phyloP scores from a whole-genome alignment of 2,329 filamentous ascomycete genomes.

The Aspergillus tamarii region DNA sequence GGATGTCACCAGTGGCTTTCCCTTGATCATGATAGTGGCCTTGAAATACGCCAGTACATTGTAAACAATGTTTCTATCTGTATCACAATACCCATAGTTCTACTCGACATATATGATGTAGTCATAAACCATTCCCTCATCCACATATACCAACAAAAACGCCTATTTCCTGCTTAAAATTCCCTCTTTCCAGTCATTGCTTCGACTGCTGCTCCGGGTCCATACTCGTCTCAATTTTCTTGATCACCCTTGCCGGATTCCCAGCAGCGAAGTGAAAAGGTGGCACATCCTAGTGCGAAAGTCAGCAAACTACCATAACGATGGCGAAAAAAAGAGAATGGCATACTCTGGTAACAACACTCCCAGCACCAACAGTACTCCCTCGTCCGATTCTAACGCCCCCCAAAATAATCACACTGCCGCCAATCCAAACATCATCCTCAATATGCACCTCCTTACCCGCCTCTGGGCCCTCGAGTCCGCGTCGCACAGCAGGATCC shows the following conservation, averaged over 20 bases:
- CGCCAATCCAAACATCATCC: constrained; percentile 54
- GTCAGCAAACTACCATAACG: background rate
- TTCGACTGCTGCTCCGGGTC: constrained; percentile 18
- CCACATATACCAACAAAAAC: background rate
- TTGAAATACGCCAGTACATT: background rate
- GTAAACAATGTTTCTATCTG: background rate
- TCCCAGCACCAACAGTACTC: constrained; percentile 44
- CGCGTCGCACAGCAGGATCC: constrained; percentile 50
- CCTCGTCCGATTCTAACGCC: constrained; percentile 48
- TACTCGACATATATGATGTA: background rate
- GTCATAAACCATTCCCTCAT: background rate
- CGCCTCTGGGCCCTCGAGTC: constrained; percentile 52
- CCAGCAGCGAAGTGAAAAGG: constrained; percentile 33
- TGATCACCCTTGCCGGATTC: constrained; percentile 29
- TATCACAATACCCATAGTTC: background rate
- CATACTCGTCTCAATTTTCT: constrained; percentile 31
- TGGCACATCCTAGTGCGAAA: constrained; percentile 24
- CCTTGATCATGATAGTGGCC: too few species aligned
- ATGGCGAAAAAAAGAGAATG: background rate
- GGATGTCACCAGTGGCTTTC: background rate
- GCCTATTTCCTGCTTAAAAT: too few species aligned
- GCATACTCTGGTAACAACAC: constrained; percentile 43
- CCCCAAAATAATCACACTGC: constrained; percentile 48
- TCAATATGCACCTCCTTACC: constrained; percentile 54
- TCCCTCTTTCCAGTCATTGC: background rate